Percentiles rank a stretch among this genome's conserved stretches.
Conservation (phyloP, 1,139 yeast species). For the Debaryomyces sp. region DNA sequence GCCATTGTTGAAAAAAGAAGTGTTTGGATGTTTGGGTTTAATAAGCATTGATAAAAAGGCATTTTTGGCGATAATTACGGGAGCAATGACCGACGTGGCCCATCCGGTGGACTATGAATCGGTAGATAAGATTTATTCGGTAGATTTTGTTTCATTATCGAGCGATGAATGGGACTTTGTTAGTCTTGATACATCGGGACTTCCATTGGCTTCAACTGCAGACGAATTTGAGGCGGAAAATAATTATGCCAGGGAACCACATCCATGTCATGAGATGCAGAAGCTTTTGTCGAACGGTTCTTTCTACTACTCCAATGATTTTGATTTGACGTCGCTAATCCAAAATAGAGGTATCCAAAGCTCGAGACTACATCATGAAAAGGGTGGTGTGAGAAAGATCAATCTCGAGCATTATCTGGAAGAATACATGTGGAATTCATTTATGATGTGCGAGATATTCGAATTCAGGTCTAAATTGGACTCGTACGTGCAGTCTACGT, state of each 20-base stretch:
- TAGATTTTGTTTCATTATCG: constrained; percentile 81
- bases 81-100: constrained; percentile 74
- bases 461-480: constrained; percentile 74
- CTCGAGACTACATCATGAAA: constrained; percentile 32
- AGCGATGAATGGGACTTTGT: constrained; percentile 79
- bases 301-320: constrained; percentile 88
- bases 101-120: constrained; percentile 78
- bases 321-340: constrained; percentile 82
- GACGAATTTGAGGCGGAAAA: constrained; percentile 22
- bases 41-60: constrained; percentile 67
- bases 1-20: constrained; percentile 55
- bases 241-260: constrained; percentile 47
- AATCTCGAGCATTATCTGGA: constrained; percentile 61
- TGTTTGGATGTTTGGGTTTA: constrained; percentile 84
- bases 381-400: constrained; percentile 17
- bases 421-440: constrained; percentile 96
- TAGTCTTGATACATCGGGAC: constrained; percentile 65
- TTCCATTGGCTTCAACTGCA: constrained; percentile 37
- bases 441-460: constrained; percentile 82
- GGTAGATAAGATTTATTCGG: constrained; percentile 77
- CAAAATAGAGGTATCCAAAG: constrained; percentile 67
- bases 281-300: constrained; percentile 85
- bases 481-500: constrained; percentile 51
- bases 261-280: constrained; percentile 82
- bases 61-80: constrained; percentile 80